These are phyloP conservation scores for Aspergillus campestris DNA, from an alignment of 495 filamentous ascomycete genomes.

Conservation along the genomic window DNA sequence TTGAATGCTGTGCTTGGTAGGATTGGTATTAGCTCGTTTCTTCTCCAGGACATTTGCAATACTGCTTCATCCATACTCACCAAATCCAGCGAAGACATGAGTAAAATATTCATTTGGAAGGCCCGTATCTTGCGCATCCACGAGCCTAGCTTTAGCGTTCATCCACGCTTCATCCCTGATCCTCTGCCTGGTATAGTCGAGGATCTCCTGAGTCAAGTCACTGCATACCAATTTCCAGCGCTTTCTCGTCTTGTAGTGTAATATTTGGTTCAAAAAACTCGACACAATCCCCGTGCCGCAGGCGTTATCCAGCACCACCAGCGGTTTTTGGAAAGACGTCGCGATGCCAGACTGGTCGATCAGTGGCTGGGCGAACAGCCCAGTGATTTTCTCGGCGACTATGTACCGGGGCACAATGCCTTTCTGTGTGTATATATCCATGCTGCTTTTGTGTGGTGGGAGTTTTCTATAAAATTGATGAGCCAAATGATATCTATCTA, in stretches of 20 bases:
- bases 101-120: slow-evolving; percentile 22
- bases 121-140: slow-evolving; percentile 27
- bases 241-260: slow-evolving; percentile 14
- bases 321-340: slow-evolving; percentile 12
- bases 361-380: slow-evolving; percentile 19
- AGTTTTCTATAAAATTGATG: no score
- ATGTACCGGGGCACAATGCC: slow-evolving; percentile 25
- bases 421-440: slow-evolving; percentile 18
- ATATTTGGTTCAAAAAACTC: slow-evolving; percentile 14
- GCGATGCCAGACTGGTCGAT: slow-evolving; percentile 23
- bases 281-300: slow-evolving; percentile 36
- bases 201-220: slow-evolving; percentile 27
- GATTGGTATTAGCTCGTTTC: slow-evolving; percentile 2
- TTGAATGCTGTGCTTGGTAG: slow-evolving; percentile 13
- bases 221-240: slow-evolving; percentile 26
- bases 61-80: slow-evolving; percentile 7
- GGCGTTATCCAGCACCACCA: slow-evolving; percentile 31
- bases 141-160: slow-evolving; percentile 17
- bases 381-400: slow-evolving; percentile 25
- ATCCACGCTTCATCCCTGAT: slow-evolving; percentile 24
- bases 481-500: no score
- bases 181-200: slow-evolving; percentile 20
- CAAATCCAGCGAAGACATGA: slow-evolving; percentile 30
- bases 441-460: no score
- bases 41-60: not conserved